Percentiles rank a stretch among this genome's conserved stretches.
These are phyloP conservation scores for Mitragyna speciosa DNA, from an alignment of 257 asterid genomes.

Conservation along the genomic window DNA sequence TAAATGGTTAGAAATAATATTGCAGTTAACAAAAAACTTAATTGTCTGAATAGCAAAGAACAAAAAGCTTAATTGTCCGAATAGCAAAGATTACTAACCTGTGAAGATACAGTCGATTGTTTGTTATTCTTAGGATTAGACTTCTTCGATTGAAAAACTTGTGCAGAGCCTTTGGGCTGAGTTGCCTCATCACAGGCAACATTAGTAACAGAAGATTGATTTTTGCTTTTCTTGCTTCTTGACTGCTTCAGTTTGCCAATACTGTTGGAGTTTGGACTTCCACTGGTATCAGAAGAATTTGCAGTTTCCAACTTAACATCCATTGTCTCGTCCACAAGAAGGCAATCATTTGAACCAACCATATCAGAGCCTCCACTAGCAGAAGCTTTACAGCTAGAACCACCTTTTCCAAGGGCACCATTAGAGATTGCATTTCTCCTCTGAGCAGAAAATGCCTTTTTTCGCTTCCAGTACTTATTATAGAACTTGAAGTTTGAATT, in stretches of 20 bases:
- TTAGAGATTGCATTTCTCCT: constrained; percentile 37
- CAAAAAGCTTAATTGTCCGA: constrained; percentile 13
- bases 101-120: constrained; percentile 31
- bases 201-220: constrained; percentile 31
- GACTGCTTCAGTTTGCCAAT: constrained; percentile 47
- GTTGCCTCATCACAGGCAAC: constrained; percentile 40
- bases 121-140: constrained; percentile 29
- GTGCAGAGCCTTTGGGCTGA: constrained; percentile 31
- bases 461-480: constrained; percentile 33
- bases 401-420: constrained; percentile 31
- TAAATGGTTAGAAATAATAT: constrained; percentile 31
- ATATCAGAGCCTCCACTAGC: constrained; percentile 28
- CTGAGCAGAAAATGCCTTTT: constrained; percentile 36
- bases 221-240: constrained; percentile 44
- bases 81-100: constrained; percentile 48
- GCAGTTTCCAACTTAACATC: constrained; percentile 21
- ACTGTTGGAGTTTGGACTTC: constrained; percentile 28
- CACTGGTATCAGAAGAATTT: constrained; percentile 21
- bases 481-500: constrained; percentile 29
- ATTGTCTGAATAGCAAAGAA: constrained; percentile 21
- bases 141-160: constrained; percentile 39
- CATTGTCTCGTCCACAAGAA: constrained; percentile 27
- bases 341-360: constrained; percentile 33
- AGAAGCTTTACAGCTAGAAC: constrained; percentile 30
- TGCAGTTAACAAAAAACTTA: constrained; percentile 21